Evolutionary conservation across 2,329 filamentous ascomycete genomes (phyloP).

Genomic region (Didymella keratinophila): DNA sequence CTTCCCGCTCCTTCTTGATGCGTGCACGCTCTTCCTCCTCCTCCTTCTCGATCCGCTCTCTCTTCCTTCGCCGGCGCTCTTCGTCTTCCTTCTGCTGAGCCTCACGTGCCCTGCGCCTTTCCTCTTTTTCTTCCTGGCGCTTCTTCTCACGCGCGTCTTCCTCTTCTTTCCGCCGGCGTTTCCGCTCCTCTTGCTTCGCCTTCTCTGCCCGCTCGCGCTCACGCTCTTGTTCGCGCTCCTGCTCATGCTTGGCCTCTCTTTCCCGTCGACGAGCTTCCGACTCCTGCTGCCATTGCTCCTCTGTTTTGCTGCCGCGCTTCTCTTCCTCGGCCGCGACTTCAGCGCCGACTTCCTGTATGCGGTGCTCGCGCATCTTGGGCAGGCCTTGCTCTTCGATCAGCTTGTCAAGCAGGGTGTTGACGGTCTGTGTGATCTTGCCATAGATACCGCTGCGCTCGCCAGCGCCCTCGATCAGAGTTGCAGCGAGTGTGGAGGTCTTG

Average conservation of each 20-base stretch:
- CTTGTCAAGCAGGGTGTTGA: conserved; percentile 72
- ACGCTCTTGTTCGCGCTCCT: conserved; percentile 67
- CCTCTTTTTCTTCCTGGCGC: conserved; percentile 58
- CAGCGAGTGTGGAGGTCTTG: conserved; percentile 76
- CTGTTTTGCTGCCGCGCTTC: conserved; percentile 72
- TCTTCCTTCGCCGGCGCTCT: conserved; percentile 42
- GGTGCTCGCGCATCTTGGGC: conserved; percentile 71
- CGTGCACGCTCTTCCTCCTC: conserved; percentile 61
- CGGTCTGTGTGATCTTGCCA: conserved; percentile 71
- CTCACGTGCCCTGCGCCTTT: conserved; percentile 42
- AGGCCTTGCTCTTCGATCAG: conserved; percentile 69
- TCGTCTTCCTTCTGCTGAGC: conserved; percentile 43
- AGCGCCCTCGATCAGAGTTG: conserved; percentile 78
- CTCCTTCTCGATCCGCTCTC: conserved; percentile 44
- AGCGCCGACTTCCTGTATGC: conserved; percentile 72
- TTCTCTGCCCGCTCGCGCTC: conserved; percentile 60
- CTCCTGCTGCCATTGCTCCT: conserved; percentile 75
- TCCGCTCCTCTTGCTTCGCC: conserved; percentile 66
- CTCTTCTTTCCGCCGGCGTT: conserved; percentile 58
- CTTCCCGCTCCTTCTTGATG: conserved; percentile 54
- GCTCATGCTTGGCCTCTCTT: conserved; percentile 68
- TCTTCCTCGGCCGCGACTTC: conserved; percentile 73
- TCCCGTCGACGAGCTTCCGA: conserved; percentile 67
- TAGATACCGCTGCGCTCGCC: conserved; percentile 80
- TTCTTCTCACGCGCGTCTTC: conserved; percentile 55